Evolutionary conservation across 345 rosid species (phyloP).

Genomic region (Citrus australasica): DNA sequence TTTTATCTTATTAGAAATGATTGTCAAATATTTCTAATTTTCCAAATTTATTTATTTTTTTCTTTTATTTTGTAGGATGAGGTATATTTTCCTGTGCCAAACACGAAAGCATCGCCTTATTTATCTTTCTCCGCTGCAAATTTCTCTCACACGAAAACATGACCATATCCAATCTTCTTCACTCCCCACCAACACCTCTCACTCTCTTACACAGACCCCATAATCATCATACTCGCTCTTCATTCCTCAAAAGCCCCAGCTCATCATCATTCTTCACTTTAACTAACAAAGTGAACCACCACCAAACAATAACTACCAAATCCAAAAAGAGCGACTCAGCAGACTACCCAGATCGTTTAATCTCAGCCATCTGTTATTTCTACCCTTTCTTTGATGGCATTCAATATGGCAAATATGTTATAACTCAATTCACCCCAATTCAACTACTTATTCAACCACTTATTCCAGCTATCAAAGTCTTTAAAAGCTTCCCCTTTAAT

Average conservation of each 20-base stretch:
- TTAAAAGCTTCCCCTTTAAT: constrained; percentile 84
- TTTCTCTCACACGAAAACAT: neutral
- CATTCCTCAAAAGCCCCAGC: neutral
- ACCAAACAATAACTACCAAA: constrained; percentile 26
- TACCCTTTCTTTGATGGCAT: constrained; percentile 94
- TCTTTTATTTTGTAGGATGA: neutral
- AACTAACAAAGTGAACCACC: constrained; percentile 11
- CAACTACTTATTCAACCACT: constrained; percentile 71
- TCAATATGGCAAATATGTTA: constrained; percentile 82
- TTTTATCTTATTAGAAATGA: too few species aligned
- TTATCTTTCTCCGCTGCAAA: neutral
- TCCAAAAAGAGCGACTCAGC: constrained; percentile 57
- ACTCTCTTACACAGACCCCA: constrained; percentile 20
- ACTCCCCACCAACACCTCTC: constrained; percentile 20
- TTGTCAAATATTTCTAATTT: neutral
- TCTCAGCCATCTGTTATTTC: constrained; percentile 87
- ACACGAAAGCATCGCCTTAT: neutral
- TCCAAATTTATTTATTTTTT: neutral
- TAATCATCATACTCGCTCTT: neutral
- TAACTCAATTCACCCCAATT: constrained; percentile 64
- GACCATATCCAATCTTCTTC: constrained; percentile 40
- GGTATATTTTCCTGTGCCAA: neutral
- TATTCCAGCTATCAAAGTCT: constrained; percentile 72
- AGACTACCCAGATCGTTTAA: constrained; percentile 78
- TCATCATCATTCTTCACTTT: constrained; percentile 16